Percentiles rank a stretch among this genome's conserved stretches.
Evolutionary conservation across 139 green algal genomes (phyloP).

Genomic region (Coelastrella sp.): DNA sequence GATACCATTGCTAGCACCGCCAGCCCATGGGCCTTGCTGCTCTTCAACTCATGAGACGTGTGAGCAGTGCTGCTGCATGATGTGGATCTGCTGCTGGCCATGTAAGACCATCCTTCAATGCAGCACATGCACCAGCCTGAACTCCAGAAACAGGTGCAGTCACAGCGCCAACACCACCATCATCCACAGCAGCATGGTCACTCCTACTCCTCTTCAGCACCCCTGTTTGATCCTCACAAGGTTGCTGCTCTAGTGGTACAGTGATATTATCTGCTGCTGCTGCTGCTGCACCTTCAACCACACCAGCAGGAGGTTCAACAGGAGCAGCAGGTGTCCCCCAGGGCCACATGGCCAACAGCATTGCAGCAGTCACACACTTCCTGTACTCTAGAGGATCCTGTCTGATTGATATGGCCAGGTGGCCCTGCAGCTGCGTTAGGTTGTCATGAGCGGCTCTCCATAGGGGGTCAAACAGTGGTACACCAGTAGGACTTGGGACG

Average conservation of each 20-base stretch:
- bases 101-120: neutral
- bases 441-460: constrained; percentile 28
- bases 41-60: constrained; percentile 25
- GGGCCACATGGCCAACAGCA: constrained; percentile 38
- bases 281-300: no score
- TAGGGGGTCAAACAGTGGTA: neutral
- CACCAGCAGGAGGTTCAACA: no score
- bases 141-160: no score
- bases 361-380: neutral
- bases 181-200: neutral
- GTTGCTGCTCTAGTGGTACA: no score
- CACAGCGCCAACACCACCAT: no score
- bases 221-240: no score
- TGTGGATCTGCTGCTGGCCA: constrained; percentile 14
- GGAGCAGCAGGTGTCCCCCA: neutral
- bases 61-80: constrained; percentile 18
- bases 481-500: neutral
- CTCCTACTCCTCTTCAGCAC: no score
- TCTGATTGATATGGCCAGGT: neutral
- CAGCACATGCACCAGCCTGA: no score
- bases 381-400: constrained; percentile 41
- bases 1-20: no score
- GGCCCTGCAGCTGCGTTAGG: constrained; percentile 2
- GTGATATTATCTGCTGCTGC: neutral
- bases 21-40: no score